Evolutionary conservation across 2,329 filamentous ascomycete genomes (phyloP).

Genomic region (Alternaria sp.): DNA sequence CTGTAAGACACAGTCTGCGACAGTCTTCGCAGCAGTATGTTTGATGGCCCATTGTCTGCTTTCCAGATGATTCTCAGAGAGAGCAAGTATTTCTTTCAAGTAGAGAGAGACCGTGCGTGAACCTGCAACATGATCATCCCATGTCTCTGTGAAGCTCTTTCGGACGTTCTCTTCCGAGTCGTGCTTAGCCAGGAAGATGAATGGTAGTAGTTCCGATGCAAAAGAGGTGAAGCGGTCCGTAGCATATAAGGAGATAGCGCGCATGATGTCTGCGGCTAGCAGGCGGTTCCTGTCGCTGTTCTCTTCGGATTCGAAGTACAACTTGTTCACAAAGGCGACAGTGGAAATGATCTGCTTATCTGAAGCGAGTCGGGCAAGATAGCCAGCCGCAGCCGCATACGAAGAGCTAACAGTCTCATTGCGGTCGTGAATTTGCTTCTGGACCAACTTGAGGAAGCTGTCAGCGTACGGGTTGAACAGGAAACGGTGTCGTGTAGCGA

Average conservation of each 20-base stretch:
- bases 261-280: slow-evolving; percentile 82
- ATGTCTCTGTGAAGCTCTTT: slow-evolving; percentile 83
- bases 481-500: slow-evolving; percentile 80
- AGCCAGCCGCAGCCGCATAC: slow-evolving; percentile 87
- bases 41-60: slow-evolving; percentile 90
- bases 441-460: slow-evolving; percentile 77
- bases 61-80: slow-evolving; percentile 74
- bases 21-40: slow-evolving; percentile 83
- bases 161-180: slow-evolving; percentile 83
- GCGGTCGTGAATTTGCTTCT: slow-evolving; percentile 84
- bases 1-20: slow-evolving; percentile 76
- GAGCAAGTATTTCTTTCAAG: slow-evolving; percentile 78
- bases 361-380: slow-evolving; percentile 74
- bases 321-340: slow-evolving; percentile 65
- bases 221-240: slow-evolving; percentile 87
- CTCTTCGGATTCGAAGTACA: slow-evolving; percentile 86
- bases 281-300: slow-evolving; percentile 75
- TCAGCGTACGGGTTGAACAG: slow-evolving; percentile 80
- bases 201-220: slow-evolving; percentile 79
- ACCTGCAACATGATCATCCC: slow-evolving; percentile 90
- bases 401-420: slow-evolving; percentile 93
- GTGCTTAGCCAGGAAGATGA: slow-evolving; percentile 87
- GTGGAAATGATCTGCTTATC: slow-evolving; percentile 66
- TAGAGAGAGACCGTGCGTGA: slow-evolving; percentile 83
- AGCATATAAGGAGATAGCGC: slow-evolving; percentile 84